Conservation (phyloP, 2,329 filamentous ascomycete species). For the Ambrosiella beaveri region DNA sequence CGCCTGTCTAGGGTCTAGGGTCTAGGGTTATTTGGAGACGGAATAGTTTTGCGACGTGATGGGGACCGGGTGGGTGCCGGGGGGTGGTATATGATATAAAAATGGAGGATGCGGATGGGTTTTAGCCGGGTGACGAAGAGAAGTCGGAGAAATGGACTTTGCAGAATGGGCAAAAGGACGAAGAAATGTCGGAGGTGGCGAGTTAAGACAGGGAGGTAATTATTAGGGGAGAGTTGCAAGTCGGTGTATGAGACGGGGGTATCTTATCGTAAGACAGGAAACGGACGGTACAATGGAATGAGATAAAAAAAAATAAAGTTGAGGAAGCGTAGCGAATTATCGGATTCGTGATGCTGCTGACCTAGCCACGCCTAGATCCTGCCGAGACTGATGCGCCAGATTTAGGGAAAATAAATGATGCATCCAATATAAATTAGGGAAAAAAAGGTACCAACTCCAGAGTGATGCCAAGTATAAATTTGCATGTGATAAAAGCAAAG, state of each 20-base stretch:
- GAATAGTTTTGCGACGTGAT: not conserved
- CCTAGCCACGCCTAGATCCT: too few relatives aligned
- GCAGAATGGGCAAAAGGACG: not conserved
- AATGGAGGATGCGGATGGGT: not conserved
- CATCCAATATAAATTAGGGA: not conserved
- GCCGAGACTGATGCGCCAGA: too few relatives aligned
- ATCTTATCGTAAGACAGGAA: not conserved
- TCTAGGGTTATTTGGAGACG: conserved; percentile 3
- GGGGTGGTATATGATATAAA: not conserved
- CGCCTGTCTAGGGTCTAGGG: not conserved
- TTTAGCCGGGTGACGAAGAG: not conserved
- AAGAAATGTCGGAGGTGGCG: too few relatives aligned
- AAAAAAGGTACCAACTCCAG: not conserved
- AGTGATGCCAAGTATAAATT: not conserved
- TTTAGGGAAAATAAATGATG: not conserved
- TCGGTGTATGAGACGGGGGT: too few relatives aligned
- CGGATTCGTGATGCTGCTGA: too few relatives aligned
- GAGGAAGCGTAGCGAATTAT: not conserved
- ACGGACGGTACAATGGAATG: not conserved
- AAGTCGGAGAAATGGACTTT: not conserved
- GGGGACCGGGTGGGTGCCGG: not conserved
- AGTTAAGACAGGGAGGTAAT: too few relatives aligned
- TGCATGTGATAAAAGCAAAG: not conserved
- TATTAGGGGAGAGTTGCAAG: too few relatives aligned
- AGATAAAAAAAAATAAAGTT: not conserved